phyloP scores from a whole-genome alignment of 768 basidiomycete genomes.

The Mycena polygramma region DNA sequence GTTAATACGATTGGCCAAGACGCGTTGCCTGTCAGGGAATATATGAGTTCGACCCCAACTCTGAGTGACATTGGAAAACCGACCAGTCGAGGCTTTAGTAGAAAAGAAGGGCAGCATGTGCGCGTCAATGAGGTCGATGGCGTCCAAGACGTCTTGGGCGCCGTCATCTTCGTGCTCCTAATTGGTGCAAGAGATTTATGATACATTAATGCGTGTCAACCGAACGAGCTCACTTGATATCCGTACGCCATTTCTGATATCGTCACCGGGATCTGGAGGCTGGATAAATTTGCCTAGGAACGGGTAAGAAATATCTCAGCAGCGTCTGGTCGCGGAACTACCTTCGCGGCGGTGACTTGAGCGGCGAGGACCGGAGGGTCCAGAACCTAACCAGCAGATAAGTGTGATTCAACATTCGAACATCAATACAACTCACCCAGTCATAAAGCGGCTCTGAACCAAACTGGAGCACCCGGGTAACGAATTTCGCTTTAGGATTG shows the following conservation, averaged over 20 bases:
- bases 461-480: constrained; percentile 76
- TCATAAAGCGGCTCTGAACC: constrained; percentile 81
- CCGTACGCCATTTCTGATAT: constrained; percentile 76
- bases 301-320: constrained; percentile 28
- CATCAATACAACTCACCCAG: constrained; percentile 25
- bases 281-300: constrained; percentile 65
- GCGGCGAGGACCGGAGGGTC: constrained; percentile 60
- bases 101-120: constrained; percentile 84
- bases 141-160: constrained; percentile 66
- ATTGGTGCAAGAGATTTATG: constrained; percentile 1
- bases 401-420: neutral
- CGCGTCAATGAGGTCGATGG: constrained; percentile 73
- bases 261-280: constrained; percentile 74
- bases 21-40: constrained; percentile 55
- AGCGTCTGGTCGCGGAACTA: no score
- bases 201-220: neutral
- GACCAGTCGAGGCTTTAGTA: constrained; percentile 66
- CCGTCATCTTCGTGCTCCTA: constrained; percentile 60
- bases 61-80: constrained; percentile 22
- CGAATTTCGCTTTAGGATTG: constrained; percentile 73
- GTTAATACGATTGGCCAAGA: constrained; percentile 73
- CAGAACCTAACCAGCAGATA: constrained; percentile 51
- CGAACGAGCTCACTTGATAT: constrained; percentile 54
- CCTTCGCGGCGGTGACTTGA: constrained; percentile 54
- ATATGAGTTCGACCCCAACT: constrained; percentile 8